Conservation (phyloP, 495 filamentous ascomycete species). For the Neurospora hispaniola region DNA sequence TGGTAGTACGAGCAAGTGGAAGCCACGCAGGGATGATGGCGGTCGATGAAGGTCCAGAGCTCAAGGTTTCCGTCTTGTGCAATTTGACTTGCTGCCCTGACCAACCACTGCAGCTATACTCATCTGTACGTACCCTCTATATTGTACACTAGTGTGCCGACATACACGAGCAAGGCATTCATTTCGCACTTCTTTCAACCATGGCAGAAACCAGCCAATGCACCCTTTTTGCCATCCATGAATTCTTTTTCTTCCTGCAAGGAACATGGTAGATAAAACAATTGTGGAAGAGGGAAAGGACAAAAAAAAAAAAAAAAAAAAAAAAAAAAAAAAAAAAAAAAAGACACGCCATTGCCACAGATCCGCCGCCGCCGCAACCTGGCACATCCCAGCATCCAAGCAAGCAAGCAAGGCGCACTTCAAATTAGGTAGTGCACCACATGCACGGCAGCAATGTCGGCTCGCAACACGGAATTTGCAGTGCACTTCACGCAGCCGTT, state of each 20-base stretch:
- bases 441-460: not conserved
- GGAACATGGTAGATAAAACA: not conserved
- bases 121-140: not conserved
- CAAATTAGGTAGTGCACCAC: not conserved
- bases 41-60: constrained; percentile 17
- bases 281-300: not conserved
- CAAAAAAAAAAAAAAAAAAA: not conserved
- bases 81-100: constrained; percentile 4
- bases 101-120: not conserved
- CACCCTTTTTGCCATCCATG: not conserved
- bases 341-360: not conserved
- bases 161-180: not conserved
- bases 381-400: not conserved
- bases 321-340: not conserved
- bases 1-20: not conserved
- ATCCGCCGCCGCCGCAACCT: not conserved
- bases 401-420: not conserved
- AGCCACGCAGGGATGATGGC: constrained; percentile 5
- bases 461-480: not conserved
- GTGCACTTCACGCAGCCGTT: not conserved
- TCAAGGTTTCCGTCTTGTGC: not conserved
- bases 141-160: not conserved
- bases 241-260: not conserved
- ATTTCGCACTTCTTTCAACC: not conserved
- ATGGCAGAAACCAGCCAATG: not conserved